Conservation (phyloP, 768 basidiomycete genomes). For the Boletus reticuloceps region DNA sequence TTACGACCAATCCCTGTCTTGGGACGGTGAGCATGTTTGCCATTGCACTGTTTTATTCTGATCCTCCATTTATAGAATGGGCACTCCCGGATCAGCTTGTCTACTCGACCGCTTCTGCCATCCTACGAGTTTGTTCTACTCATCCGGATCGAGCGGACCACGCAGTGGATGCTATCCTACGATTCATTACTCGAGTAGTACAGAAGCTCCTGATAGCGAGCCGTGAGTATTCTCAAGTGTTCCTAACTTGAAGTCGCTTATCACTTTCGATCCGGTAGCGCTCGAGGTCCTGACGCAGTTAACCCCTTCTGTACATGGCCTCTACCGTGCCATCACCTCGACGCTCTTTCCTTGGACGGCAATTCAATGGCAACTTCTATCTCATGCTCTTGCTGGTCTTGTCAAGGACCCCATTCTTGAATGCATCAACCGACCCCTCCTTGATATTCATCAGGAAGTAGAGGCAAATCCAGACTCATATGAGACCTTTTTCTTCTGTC, state of each 20-base stretch:
- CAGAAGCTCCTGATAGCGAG: conserved; percentile 50
- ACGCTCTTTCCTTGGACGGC: conserved; percentile 73
- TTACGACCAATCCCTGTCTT: conserved; percentile 75
- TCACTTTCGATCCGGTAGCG: conserved; percentile 39
- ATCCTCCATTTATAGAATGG: conserved; percentile 60
- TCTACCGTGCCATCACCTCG: conserved; percentile 83
- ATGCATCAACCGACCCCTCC: conserved; percentile 64
- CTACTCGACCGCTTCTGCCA: conserved; percentile 72
- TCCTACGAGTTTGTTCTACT: conserved; percentile 61
- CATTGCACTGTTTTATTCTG: neutral
- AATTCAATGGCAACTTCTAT: conserved; percentile 59
- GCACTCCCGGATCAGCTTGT: conserved; percentile 83
- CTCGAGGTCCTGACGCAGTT: conserved; percentile 70
- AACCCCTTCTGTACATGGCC: conserved; percentile 80
- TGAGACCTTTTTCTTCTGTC: conserved; percentile 51
- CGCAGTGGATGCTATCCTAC: conserved; percentile 57
- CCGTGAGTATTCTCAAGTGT: conserved; percentile 41
- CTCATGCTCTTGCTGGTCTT: conserved; percentile 53
- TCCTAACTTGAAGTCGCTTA: neutral
- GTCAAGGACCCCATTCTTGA: conserved; percentile 68
- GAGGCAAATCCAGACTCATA: conserved; percentile 38
- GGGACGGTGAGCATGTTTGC: conserved; percentile 57
- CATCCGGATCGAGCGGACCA: conserved; percentile 48
- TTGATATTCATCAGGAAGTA: conserved; percentile 56
- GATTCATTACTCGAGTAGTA: conserved; percentile 57